Base-by-base conservation (phyloP, 2,329 filamentous ascomycete species). In the Cladosporium sp. region DNA sequence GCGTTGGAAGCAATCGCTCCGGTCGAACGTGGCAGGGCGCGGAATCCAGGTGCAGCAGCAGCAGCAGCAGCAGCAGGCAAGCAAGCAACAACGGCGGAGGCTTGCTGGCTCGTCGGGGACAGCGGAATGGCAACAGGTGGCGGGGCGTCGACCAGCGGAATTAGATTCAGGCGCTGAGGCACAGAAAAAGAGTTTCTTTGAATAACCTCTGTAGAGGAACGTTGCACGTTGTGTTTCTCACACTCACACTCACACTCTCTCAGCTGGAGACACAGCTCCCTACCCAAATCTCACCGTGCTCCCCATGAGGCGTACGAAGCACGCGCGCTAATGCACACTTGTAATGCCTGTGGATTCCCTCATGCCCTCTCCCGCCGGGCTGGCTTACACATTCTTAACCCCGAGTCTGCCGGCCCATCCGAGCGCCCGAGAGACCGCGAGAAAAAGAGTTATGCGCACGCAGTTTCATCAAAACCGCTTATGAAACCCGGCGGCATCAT, bases 231-330 rank as follows among this genome's bases (percentile, higher is more conserved):
- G 28, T 12, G n/a, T n/a, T n/a, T 32, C 24, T 24, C 24, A 24
- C 24, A 24, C 24, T 24, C 24, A 10, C 6, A n/a, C 18, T 2
- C 15, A 41, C 7, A 10, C 30, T 0, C 14, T 18, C 38, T 44
- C 38, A 44, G 38, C 18, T 44, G 5, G 18, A 44, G n/a, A 47
- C 41, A 21, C 6, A 44, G 38, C n/a, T 21, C 41, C 41, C 26
- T 55, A 3, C 18, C 15, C 41, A 47, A 55, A 55, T 55, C 52
- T 55, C 52, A 55, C 52, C 52, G 52, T 34, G 52, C 52, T 32
- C 28, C 28, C 52, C 52, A 55, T 32, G 52, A 55, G 52, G 52
- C 52, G 52, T 55, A 55, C 30, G 52, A 30, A 34, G 28, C 32
- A n/a, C 14, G 15, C 15, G 49, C 52, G 52, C 52, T 55, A 55